Evolutionary conservation across 805 yeast species (phyloP).

Genomic region (Starmerella potacharoeniae): DNA sequence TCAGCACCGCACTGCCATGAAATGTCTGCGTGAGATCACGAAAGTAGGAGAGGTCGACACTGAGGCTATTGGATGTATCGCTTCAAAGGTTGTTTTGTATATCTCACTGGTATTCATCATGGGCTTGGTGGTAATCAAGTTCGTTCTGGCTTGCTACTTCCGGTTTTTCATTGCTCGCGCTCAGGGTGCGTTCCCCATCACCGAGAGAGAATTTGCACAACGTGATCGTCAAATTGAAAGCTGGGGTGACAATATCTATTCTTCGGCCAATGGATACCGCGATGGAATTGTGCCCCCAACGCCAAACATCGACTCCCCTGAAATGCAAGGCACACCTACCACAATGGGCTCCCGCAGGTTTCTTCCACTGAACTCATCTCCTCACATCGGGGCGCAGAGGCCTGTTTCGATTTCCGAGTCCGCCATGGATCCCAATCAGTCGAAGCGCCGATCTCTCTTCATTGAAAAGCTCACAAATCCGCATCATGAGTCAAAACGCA

Average conservation of each 20-base stretch:
- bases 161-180: slow-evolving; percentile 67
- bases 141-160: slow-evolving; percentile 77
- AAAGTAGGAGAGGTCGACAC: slow-evolving; percentile 86
- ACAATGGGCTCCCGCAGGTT: background rate
- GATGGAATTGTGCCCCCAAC: slow-evolving; percentile 35
- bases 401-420: background rate
- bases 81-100: slow-evolving; percentile 71
- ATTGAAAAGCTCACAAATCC: slow-evolving; percentile 18
- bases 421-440: background rate
- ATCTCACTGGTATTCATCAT: slow-evolving; percentile 76
- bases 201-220: slow-evolving; percentile 45
- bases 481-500: slow-evolving; percentile 10
- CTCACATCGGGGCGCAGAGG: slow-evolving; percentile 9
- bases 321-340: slow-evolving; percentile 1
- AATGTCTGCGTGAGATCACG: slow-evolving; percentile 72
- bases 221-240: slow-evolving; percentile 62
- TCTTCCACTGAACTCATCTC: background rate
- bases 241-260: slow-evolving; percentile 63
- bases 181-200: slow-evolving; percentile 67
- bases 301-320: slow-evolving; percentile 13
- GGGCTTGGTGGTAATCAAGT: slow-evolving; percentile 65
- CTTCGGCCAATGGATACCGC: slow-evolving; percentile 27
- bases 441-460: slow-evolving; percentile 18
- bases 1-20: slow-evolving; percentile 59
- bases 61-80: slow-evolving; percentile 86